Evolutionary conservation across 2,329 filamentous ascomycete species (phyloP).

Genomic region (Diaporthe vexans): DNA sequence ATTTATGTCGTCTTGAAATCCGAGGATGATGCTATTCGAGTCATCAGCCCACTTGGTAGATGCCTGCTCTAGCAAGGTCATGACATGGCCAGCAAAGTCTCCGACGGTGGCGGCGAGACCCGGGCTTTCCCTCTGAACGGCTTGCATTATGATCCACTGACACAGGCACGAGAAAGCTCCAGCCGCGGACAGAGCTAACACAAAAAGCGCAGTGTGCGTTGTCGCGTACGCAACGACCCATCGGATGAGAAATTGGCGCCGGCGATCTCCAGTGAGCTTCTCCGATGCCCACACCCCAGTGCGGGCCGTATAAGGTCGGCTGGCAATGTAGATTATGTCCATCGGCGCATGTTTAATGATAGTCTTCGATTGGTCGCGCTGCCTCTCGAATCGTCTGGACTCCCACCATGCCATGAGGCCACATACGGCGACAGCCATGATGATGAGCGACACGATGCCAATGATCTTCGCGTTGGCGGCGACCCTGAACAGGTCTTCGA

Average conservation of each 20-base stretch:
- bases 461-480: slow-evolving; percentile 78
- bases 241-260: slow-evolving; percentile 79
- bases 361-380: slow-evolving; percentile 77
- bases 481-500: slow-evolving; percentile 77
- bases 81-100: slow-evolving; percentile 83
- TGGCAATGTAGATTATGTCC: slow-evolving; percentile 90
- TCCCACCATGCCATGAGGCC: slow-evolving; percentile 86
- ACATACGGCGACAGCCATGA: slow-evolving; percentile 80
- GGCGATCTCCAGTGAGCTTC: slow-evolving; percentile 67
- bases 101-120: slow-evolving; percentile 81
- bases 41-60: slow-evolving; percentile 82
- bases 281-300: slow-evolving; percentile 79
- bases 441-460: slow-evolving; percentile 81
- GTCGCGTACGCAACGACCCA: slow-evolving; percentile 93
- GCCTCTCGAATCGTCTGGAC: slow-evolving; percentile 80
- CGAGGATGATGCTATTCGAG: slow-evolving; percentile 78
- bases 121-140: slow-evolving; percentile 82
- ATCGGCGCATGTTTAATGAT: slow-evolving; percentile 81
- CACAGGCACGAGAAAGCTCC: slow-evolving; percentile 87
- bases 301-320: slow-evolving; percentile 81
- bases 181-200: slow-evolving; percentile 85
- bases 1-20: slow-evolving; percentile 77
- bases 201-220: slow-evolving; percentile 85
- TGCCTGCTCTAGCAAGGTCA: slow-evolving; percentile 78
- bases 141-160: slow-evolving; percentile 82